Base-by-base conservation (phyloP, 768 basidiomycete species). In the Lactarius psammicola region DNA sequence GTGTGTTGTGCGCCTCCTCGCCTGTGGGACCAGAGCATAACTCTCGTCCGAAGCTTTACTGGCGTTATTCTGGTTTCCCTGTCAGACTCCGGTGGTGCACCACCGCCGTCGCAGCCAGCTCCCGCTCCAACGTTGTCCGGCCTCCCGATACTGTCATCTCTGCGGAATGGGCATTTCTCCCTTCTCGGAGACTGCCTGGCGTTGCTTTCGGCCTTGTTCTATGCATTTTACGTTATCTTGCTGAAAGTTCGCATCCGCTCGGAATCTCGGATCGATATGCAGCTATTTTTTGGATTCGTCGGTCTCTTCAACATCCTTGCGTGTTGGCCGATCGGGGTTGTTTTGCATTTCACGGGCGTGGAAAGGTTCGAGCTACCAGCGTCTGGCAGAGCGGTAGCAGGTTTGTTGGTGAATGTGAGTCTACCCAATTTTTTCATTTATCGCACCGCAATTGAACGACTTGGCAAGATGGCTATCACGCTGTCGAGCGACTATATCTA, bases 221-320 rank as follows among this genome's bases (percentile, higher is more conserved):
- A 97, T 74, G 90, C 94, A 0, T 75, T 90, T 55, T 98, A 98
- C 76, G 87, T 95, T 53, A 88, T 89, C 68, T 80, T 96, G 57
- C 82, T 98, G 72, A 98, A 98, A 76, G 89, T 95, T 54, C 85
- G 86, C 63, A 90, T 97, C 60, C 85, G 83, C 53, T 81, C 83
- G 40, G 93, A 95, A 72, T 89, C 89, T 5, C 83, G 93, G 61
- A 84, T 95, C 70, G 87, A 95, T 74, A 95, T 95, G 94, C 90
- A 94, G 69, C 80, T 95, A 33, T 95, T 97, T 80, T 95, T 97
- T 72, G 95, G 95, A 28, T 96, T 92, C 69, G 94, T 96, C 31
- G 94, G 95, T 11, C 78, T 94, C 17, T 92, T 92, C 80, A 96
- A 92, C 74, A 85, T 93, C 72, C 66, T 90, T 5, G 74, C 80